These are phyloP conservation scores for Stenogyne calaminthoides DNA, from an alignment of 305 asterid species.

Conservation along the genomic window DNA sequence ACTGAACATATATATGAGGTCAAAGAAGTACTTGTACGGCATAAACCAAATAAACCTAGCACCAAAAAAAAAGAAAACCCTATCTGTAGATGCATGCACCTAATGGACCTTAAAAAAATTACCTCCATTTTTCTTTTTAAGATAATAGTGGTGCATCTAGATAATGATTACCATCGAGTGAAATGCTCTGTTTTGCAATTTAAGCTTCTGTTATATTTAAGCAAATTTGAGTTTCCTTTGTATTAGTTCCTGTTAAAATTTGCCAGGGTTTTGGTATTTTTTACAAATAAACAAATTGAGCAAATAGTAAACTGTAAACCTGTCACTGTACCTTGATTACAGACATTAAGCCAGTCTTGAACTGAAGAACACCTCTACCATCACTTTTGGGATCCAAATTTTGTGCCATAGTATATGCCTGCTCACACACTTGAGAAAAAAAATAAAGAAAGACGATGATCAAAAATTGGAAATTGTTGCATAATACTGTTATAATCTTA, in stretches of 20 bases:
- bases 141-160: conserved; percentile 3
- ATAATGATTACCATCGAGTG: conserved; percentile 6
- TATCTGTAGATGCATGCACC: neutral
- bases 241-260: neutral
- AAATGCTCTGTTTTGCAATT: neutral
- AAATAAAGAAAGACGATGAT: neutral
- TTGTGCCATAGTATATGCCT: conserved; percentile 97
- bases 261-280: neutral
- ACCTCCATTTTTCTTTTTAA: neutral
- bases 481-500: conserved; percentile 14
- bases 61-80: neutral
- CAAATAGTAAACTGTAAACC: conserved; percentile 9
- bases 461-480: conserved; percentile 6
- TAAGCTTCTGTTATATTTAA: neutral
- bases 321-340: conserved; percentile 77
- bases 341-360: conserved; percentile 97
- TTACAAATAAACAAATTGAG: conserved; percentile 13
- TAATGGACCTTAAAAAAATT: neutral
- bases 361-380: conserved; percentile 98
- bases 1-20: conserved; percentile 18
- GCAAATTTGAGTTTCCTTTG: conserved; percentile 17
- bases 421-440: conserved; percentile 80
- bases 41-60: conserved; percentile 18
- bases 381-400: conserved; percentile 90
- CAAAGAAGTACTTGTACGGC: conserved; percentile 2